Evolutionary conservation across 2,329 filamentous ascomycete species (phyloP).

Genomic region (Meredithiella fracta): DNA sequence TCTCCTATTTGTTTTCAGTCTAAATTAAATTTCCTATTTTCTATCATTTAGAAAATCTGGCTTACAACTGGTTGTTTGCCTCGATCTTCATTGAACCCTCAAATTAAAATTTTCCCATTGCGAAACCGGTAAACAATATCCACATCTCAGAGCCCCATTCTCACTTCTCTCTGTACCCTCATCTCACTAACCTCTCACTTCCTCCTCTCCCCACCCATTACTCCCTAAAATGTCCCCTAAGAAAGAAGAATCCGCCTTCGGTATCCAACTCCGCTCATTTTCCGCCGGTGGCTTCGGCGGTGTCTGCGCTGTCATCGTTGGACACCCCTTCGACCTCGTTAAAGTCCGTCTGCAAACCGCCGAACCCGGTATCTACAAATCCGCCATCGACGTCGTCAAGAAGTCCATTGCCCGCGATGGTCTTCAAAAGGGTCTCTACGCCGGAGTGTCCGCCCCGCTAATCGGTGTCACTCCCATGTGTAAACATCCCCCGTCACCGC

Average conservation of each 20-base stretch:
- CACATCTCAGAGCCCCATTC: no score
- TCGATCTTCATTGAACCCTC: no score
- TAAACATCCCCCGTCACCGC: conserved; percentile 27
- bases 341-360: conserved; percentile 96
- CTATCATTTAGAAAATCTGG: no score
- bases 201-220: neutral
- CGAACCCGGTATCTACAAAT: conserved; percentile 78
- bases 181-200: neutral
- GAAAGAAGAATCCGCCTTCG: conserved; percentile 19
- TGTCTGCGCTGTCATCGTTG: conserved; percentile 81
- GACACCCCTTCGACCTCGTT: conserved; percentile 93
- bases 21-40: no score
- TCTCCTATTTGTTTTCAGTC: no score
- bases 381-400: conserved; percentile 78
- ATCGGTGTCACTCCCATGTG: conserved; percentile 98
- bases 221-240: neutral
- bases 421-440: conserved; percentile 66
- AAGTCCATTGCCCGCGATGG: conserved; percentile 83
- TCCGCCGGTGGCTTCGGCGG: conserved; percentile 85
- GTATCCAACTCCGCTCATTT: conserved; percentile 57
- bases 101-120: no score
- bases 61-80: no score
- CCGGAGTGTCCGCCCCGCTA: conserved; percentile 87
- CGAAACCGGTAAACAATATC: no score
- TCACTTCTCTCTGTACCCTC: neutral